Evolutionary conservation across 2,329 filamentous ascomycete genomes (phyloP).

Genomic region (Didymella glomerata): DNA sequence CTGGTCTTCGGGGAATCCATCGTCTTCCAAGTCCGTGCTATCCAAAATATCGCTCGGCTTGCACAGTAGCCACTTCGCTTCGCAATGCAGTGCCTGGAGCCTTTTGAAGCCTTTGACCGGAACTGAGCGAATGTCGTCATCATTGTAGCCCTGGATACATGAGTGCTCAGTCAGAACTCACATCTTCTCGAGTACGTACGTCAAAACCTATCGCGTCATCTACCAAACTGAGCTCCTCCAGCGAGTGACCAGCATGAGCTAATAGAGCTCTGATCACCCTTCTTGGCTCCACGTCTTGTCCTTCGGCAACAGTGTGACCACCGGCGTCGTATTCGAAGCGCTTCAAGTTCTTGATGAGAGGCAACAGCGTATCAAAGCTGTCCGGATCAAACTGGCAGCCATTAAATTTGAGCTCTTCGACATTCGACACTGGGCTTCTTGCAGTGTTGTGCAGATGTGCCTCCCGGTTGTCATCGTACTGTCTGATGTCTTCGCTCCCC

Average conservation of each 20-base stretch:
- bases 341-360: conserved; percentile 18
- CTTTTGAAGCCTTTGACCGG: conserved; percentile 2
- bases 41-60: background rate
- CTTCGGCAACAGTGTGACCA: conserved; percentile 11
- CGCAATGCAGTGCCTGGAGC: conserved; percentile 14
- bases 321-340: conserved; percentile 22
- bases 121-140: conserved; percentile 1
- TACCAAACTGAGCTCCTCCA: conserved; percentile 14
- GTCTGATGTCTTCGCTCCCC: conserved; percentile 7
- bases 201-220: background rate
- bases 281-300: conserved; percentile 14
- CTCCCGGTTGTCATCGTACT: background rate
- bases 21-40: background rate
- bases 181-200: background rate
- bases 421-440: conserved; percentile 17
- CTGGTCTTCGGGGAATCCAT: conserved; percentile 2
- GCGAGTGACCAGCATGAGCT: conserved; percentile 14
- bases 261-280: conserved; percentile 18
- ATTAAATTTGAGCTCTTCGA: conserved; percentile 22
- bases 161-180: no score
- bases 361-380: conserved; percentile 15
- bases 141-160: background rate
- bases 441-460: background rate
- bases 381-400: conserved; percentile 17
- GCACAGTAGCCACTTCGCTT: conserved; percentile 4